Evolutionary conservation across 129 eudicot species (phyloP).

Genomic region (Flaveria trinervia): DNA sequence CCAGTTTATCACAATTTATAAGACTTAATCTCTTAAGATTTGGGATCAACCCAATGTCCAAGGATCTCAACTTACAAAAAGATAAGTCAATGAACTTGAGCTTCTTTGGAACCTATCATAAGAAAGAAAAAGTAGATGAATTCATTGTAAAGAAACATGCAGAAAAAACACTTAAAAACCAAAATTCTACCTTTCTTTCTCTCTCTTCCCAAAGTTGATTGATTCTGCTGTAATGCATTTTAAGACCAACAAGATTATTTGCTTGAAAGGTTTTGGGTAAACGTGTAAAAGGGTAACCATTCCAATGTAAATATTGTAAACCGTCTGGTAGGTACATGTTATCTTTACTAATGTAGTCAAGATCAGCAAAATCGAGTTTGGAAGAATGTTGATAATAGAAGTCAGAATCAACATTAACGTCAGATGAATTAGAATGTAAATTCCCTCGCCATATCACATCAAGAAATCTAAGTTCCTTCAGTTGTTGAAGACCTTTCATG

Average conservation of each 20-base stretch:
- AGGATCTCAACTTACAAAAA: neutral
- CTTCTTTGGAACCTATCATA: neutral
- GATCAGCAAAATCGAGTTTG: no score
- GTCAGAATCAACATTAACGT: no score
- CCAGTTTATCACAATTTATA: no score
- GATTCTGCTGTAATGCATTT: neutral
- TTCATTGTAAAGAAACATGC: no score
- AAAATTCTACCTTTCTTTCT: neutral
- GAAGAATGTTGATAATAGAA: no score
- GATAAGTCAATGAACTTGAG: neutral
- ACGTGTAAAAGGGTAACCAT: neutral
- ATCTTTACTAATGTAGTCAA: no score
- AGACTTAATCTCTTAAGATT: no score
- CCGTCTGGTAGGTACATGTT: neutral
- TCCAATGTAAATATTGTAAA: neutral
- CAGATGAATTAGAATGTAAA: no score
- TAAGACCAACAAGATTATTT: neutral
- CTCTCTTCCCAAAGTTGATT: neutral
- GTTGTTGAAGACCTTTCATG: slow-evolving; percentile 8
- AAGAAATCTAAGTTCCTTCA: slow-evolving; percentile 20
- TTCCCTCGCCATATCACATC: neutral
- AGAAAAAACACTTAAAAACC: neutral
- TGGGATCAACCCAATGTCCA: neutral
- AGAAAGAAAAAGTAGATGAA: no score
- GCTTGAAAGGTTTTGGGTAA: neutral